phyloP scores from a whole-genome alignment of 192 early-diverging fungal genomes.

The Entophlyctis luteolus region DNA sequence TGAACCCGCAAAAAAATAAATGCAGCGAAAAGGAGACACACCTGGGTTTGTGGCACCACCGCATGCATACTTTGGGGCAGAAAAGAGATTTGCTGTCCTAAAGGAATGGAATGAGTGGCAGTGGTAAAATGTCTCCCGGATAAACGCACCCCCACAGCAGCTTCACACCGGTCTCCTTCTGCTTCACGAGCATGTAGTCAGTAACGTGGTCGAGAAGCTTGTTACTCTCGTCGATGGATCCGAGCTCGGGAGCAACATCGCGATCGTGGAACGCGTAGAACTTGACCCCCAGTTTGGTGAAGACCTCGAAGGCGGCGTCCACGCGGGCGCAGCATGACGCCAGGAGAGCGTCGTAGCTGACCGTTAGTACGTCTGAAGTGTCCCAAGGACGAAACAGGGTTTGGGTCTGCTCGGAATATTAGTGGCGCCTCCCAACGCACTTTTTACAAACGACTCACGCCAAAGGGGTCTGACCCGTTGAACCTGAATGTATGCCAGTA shows the following conservation, averaged over 20 bases:
- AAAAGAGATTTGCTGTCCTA: constrained; percentile 26
- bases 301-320: constrained; percentile 37
- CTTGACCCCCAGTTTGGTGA: constrained; percentile 35
- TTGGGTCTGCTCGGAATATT: background rate
- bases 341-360: background rate
- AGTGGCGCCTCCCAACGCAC: too few relatives aligned
- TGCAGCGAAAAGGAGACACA: too few relatives aligned
- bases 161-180: constrained; percentile 38
- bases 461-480: constrained; percentile 35
- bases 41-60: constrained; percentile 32
- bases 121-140: background rate
- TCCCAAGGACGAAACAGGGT: constrained; percentile 33
- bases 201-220: constrained; percentile 27
- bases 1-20: too few relatives aligned
- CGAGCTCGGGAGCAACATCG: constrained; percentile 29
- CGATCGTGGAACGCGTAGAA: constrained; percentile 43
- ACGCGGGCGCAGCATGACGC: constrained; percentile 22
- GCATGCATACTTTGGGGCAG: constrained; percentile 25
- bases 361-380: constrained; percentile 21
- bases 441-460: constrained; percentile 1
- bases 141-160: constrained; percentile 29
- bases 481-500: constrained; percentile 38
- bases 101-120: too few relatives aligned
- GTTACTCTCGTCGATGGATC: constrained; percentile 33
- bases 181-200: constrained; percentile 32